These are phyloP conservation scores for Hypoxylon sp. DNA, from an alignment of 2,329 filamentous ascomycete species.

Conservation along the genomic window DNA sequence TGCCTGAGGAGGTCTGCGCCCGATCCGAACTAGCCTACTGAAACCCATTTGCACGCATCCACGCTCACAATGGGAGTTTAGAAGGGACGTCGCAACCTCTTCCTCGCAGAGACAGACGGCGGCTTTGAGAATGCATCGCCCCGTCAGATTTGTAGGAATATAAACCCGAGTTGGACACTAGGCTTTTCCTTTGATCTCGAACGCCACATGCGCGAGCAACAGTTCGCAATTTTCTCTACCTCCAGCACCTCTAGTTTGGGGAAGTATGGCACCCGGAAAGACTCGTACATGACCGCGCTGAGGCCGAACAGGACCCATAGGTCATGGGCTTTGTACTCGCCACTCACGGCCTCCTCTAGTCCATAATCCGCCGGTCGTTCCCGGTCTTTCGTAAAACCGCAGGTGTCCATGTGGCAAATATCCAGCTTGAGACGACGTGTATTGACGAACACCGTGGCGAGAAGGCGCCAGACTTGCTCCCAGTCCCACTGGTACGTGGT, in stretches of 20 bases:
- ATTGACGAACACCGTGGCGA: slow-evolving; percentile 10
- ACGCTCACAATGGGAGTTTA: too few species aligned
- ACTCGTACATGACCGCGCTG: neutral
- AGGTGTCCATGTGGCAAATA: slow-evolving; percentile 9
- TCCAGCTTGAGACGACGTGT: slow-evolving; percentile 3
- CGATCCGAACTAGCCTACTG: neutral
- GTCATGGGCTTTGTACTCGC: neutral
- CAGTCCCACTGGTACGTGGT: neutral
- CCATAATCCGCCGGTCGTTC: neutral
- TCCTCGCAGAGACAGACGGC: neutral
- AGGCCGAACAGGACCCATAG: neutral
- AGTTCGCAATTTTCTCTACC: neutral
- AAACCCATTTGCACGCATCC: neutral
- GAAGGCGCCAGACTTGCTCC: slow-evolving; percentile 13
- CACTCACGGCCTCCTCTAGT: neutral
- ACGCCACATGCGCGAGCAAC: neutral
- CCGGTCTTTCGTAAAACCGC: neutral
- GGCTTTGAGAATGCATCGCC: neutral
- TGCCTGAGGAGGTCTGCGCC: neutral
- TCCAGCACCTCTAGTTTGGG: neutral
- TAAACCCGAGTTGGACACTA: neutral
- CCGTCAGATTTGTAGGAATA: neutral
- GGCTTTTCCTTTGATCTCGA: neutral
- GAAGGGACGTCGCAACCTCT: neutral
- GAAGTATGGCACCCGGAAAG: neutral